Conservation (phyloP, 1,284 basidiomycete genomes). For the Flammula alnicola region DNA sequence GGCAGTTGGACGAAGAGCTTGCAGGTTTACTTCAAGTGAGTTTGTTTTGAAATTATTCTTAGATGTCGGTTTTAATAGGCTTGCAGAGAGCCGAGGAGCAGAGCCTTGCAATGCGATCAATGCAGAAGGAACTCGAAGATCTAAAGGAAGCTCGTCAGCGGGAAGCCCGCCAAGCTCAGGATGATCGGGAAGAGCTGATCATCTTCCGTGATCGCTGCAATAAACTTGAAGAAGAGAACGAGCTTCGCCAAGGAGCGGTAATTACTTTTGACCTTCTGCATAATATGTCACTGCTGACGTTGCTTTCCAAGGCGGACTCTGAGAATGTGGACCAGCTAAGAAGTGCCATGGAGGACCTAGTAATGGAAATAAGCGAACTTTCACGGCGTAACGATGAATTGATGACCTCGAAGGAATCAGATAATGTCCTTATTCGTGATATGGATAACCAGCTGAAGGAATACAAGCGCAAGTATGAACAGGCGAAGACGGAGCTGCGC, state of each 20-base stretch:
- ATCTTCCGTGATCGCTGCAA: constrained; percentile 78
- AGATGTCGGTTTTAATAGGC: constrained; percentile 11
- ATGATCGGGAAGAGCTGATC: constrained; percentile 76
- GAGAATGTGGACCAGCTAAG: constrained; percentile 81
- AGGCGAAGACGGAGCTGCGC: constrained; percentile 92
- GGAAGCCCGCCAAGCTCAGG: constrained; percentile 55
- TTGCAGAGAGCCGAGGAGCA: constrained; percentile 74
- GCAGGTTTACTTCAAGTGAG: constrained; percentile 60
- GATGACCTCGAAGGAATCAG: constrained; percentile 82
- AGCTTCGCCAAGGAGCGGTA: constrained; percentile 42
- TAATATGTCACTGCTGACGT: constrained; percentile 17
- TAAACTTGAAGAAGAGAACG: constrained; percentile 71
- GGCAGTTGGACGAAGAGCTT: constrained; percentile 69
- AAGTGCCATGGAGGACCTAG: constrained; percentile 83
- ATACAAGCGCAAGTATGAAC: constrained; percentile 94
- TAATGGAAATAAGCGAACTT: constrained; percentile 83
- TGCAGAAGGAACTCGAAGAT: constrained; percentile 78
- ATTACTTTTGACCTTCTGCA: constrained; percentile 15
- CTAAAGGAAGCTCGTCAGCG: constrained; percentile 59
- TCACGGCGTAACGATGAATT: constrained; percentile 91
- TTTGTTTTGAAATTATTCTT: constrained; percentile 12
- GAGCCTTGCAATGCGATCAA: constrained; percentile 57
- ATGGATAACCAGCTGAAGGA: constrained; percentile 86
- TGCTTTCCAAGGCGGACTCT: constrained; percentile 49
- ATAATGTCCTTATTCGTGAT: constrained; percentile 77